Evolutionary conservation across 345 rosid genomes (phyloP), one percentile per base, ranked within the genome.

Genomic region (Turnera subulata): DNA sequence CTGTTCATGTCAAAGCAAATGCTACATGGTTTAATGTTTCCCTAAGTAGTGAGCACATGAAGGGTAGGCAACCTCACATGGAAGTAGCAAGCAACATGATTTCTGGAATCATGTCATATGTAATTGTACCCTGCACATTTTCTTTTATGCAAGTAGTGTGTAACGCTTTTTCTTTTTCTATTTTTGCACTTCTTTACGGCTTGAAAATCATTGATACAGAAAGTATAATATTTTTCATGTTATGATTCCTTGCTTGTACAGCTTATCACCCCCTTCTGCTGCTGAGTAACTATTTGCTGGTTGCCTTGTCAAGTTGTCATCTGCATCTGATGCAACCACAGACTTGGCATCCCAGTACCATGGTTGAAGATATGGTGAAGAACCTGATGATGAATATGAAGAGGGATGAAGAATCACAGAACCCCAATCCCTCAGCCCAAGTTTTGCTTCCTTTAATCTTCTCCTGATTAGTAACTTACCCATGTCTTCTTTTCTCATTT

Each of bases 381-480:
- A 32, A 26, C 42, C 56, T 8, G 67, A 33, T 0, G 78, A 23
- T 6, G 80, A 37, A 1, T 29, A 38, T n/a, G 76, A 73, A 18
- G 82, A 68, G 29, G 73, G 73, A 60, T 79, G 69, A 26, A 83
- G 69, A 0, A 76, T 61, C 13, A 83, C 93, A 1, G 95, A 86
- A 49, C 93, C 93, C 95, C 95, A 92, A 53, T 89, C 95, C 49
- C 86, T 64, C n/a, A 64, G 67, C 29, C 95, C 96, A 0, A 65
- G 72, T 64, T 73, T 81, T 19, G 86, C 82, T 76, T 89, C 95
- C 25, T 74, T 84, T 53, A 84, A 24, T 55, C 96, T 71, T 56
- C 83, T 80, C 58, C 98, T 50, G 0, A 80, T 59, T 56, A 92
- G 73, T 53, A 92, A 67, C 29, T 63, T 74, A 40, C 95, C 96